phyloP scores from a whole-genome alignment of 805 yeast species.

The Cyberlindnera samutprakarnensis region DNA sequence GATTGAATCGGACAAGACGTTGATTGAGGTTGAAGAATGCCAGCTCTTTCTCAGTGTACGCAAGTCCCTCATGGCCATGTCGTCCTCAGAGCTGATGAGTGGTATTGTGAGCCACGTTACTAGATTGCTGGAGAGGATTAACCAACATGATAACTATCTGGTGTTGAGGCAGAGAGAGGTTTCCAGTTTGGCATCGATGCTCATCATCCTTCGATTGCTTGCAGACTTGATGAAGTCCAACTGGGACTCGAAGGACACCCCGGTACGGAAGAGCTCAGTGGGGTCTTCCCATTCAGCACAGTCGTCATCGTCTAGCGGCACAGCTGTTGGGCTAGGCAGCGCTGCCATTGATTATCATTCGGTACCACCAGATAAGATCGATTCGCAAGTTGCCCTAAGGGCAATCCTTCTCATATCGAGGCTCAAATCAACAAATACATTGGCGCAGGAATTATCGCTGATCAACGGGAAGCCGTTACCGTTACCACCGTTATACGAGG shows the following conservation, averaged over 20 bases:
- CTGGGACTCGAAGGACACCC: constrained; percentile 30
- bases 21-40: constrained; percentile 31
- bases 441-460: constrained; percentile 25
- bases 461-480: constrained; percentile 19
- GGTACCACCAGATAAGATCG: constrained; percentile 25
- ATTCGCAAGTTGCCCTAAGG: constrained; percentile 19
- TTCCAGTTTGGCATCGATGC: constrained; percentile 26
- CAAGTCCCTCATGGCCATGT: constrained; percentile 26
- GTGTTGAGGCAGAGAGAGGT: constrained; percentile 22
- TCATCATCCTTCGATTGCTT: constrained; percentile 31
- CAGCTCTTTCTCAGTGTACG: constrained; percentile 27
- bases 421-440: constrained; percentile 25
- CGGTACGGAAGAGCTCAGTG: constrained; percentile 15
- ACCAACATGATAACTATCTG: constrained; percentile 20
- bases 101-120: constrained; percentile 24
- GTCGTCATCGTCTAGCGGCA: constrained; percentile 16
- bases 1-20: constrained; percentile 26
- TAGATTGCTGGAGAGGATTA: constrained; percentile 22
- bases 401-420: constrained; percentile 24
- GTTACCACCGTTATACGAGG: constrained; percentile 14
- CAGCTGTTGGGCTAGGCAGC: constrained; percentile 26
- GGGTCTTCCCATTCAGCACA: constrained; percentile 16
- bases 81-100: constrained; percentile 20
- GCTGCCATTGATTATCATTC: constrained; percentile 27
- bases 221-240: constrained; percentile 32